These are phyloP conservation scores for Labyrinthula sp. DNA, from an alignment of 352 stramenopile species.

Conservation along the genomic window DNA sequence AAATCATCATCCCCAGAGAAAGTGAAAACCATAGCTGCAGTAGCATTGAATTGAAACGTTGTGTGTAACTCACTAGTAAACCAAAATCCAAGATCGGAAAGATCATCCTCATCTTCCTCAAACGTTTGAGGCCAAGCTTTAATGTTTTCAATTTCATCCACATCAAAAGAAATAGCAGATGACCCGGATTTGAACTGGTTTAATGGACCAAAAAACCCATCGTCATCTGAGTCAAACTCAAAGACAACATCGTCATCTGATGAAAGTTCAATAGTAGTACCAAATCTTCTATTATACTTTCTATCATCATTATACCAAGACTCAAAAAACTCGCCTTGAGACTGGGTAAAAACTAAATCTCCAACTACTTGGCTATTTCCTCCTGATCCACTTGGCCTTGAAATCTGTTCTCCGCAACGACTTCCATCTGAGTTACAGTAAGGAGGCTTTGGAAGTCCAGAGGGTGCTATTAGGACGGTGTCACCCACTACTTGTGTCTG, in stretches of 20 bases:
- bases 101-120: conserved; percentile 1
- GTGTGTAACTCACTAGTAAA: conserved; percentile 19
- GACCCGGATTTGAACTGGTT: no score
- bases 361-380: no score
- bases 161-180: no score
- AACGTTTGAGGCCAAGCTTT: conserved; percentile 3
- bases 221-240: conserved; percentile 1
- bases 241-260: no score
- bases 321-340: conserved; percentile 11
- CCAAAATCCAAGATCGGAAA: no score
- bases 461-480: no score
- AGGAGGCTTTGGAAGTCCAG: no score
- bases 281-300: conserved; percentile 15
- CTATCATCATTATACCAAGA: conserved; percentile 15
- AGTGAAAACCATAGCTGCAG: conserved; percentile 6
- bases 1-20: conserved; percentile 19
- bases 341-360: no score
- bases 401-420: no score
- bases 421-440: no score
- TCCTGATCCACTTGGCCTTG: no score
- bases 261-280: not conserved
- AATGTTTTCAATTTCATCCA: not conserved
- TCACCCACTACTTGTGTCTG: no score
- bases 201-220: conserved; percentile 19
- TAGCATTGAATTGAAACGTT: conserved; percentile 12